Base-by-base conservation (phyloP, 2,329 filamentous ascomycete species). In the Chaetomium sp. region DNA sequence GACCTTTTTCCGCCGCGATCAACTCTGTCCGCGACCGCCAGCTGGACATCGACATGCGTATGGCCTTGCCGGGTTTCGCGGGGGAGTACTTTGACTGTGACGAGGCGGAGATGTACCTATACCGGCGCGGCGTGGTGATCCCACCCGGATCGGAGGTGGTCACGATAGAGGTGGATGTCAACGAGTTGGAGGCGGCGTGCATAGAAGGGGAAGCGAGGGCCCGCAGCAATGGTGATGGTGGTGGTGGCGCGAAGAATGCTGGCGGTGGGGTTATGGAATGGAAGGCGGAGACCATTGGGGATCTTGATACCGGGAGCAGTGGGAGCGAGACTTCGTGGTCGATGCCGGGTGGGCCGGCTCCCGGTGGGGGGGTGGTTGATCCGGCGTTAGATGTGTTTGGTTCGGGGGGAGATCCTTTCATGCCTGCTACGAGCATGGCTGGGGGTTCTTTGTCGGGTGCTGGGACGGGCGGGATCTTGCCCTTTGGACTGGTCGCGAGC, bases 51-150 rank as follows among this genome's bases (percentile, higher is more conserved):
- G 72, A 75, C 12, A 74, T 87, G 61, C 72, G 72, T 19, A 77
- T 80, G 60, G 77, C 76, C 41, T 68, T 85, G 6, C 76, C 79
- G 1, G 86, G 82, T 0, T 87, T 85, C 58, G 80, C 87, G 57
- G 88, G 88, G 4, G 81, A 88, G 50, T 94, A 89, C 75, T 88
- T 87, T 62, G 88, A 94, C 65, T 73, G 84, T 0, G 79, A 88
- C 57, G 89, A 94, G 67, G 84, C 91, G 0, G 87, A 94, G 68
- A 76, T 80, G 10, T 94, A 91, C 66, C 72, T 95, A 2, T 78
- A 78, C 42, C 76, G 80, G 49, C 79, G 80, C 35, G 84, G 84
- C 5, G 79, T 90, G 35, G 67, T 74, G 46, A 82, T 91, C 51
- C 79, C 86, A 8, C 77, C 79, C 0, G 73, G 76, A 8, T 75